phyloP scores from a whole-genome alignment of 2,329 filamentous ascomycete species.

The Xylaria digitata region DNA sequence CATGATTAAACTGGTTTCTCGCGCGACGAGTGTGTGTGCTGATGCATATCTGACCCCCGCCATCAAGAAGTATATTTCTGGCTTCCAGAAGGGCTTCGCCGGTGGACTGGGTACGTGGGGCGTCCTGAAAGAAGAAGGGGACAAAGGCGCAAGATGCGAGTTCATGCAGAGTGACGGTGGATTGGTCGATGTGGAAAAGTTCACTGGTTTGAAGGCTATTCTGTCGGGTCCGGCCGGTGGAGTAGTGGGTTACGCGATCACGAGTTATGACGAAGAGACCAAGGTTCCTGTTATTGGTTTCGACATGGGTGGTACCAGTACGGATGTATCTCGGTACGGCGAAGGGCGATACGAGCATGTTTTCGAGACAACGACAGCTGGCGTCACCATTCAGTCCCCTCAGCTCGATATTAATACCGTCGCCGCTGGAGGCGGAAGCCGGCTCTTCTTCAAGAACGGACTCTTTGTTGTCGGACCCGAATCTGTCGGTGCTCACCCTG shows the following conservation, averaged over 20 bases:
- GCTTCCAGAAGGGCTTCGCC: conserved; percentile 83
- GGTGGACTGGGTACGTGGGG: conserved; percentile 82
- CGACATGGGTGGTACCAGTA: conserved; percentile 91
- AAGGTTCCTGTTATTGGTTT: conserved; percentile 91
- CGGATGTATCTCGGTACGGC: conserved; percentile 89
- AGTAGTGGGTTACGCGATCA: conserved; percentile 91
- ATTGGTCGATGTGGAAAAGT: conserved; percentile 78
- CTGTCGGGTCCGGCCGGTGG: conserved; percentile 92
- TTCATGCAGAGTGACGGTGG: conserved; percentile 94
- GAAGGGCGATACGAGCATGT: conserved; percentile 90
- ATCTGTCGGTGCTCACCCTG: conserved; percentile 88
- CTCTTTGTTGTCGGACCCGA: conserved; percentile 92
- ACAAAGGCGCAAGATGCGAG: conserved; percentile 83
- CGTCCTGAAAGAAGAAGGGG: conserved; percentile 72
- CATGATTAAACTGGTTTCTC: conserved; percentile 86
- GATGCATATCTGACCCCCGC: conserved; percentile 84
- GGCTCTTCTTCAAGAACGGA: conserved; percentile 88
- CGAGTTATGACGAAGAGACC: conserved; percentile 85
- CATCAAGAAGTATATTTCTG: conserved; percentile 78
- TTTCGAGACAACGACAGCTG: conserved; percentile 92
- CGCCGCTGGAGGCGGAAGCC: conserved; percentile 86
- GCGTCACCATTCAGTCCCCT: conserved; percentile 92
- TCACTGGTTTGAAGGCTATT: conserved; percentile 87
- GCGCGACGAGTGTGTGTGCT: conserved; percentile 80
- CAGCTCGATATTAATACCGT: conserved; percentile 97